Evolutionary conservation across 768 basidiomycete genomes (phyloP).

Genomic region (Holtermanniella nyarrowii): DNA sequence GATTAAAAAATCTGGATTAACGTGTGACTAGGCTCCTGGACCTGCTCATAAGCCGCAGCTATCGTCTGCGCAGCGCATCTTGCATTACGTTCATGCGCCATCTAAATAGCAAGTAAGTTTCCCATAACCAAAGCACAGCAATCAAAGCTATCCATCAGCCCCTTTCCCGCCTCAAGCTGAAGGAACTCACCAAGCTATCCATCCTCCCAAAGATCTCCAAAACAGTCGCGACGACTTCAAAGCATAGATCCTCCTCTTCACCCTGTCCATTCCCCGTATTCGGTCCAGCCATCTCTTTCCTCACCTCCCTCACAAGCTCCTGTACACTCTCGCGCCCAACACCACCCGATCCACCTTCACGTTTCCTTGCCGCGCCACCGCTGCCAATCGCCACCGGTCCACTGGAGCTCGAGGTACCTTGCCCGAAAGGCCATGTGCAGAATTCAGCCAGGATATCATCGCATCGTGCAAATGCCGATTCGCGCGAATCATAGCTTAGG

Average conservation of each 20-base stretch:
- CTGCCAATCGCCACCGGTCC: constrained; percentile 42
- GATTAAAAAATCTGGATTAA: too few species aligned
- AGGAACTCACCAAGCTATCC: constrained; percentile 59
- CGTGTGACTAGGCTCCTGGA: too few species aligned
- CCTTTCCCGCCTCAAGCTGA: too few species aligned
- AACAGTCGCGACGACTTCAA: constrained; percentile 86
- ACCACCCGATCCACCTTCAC: constrained; percentile 44
- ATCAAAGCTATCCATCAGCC: too few species aligned
- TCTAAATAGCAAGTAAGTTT: too few species aligned
- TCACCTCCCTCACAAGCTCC: constrained; percentile 43
- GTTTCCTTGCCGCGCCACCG: constrained; percentile 51
- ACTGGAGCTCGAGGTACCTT: constrained; percentile 41
- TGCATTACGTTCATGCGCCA: too few species aligned
- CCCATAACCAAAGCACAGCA: too few species aligned
- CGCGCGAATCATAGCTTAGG: constrained; percentile 82
- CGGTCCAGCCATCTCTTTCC: constrained; percentile 37
- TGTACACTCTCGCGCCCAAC: constrained; percentile 42
- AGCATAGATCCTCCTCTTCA: constrained; percentile 55
- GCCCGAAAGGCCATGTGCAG: constrained; percentile 74
- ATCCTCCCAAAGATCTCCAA: constrained; percentile 86
- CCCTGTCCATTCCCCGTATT: constrained; percentile 34
- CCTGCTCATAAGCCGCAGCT: too few species aligned
- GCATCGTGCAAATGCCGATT: constrained; percentile 82
- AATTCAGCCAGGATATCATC: constrained; percentile 93
- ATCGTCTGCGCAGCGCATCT: too few species aligned